A percentile compares a stretch with the other conserved stretches of the same genome.
Evolutionary conservation across 306 rosid species (phyloP).

Genomic region (Abrus pulchellus): DNA sequence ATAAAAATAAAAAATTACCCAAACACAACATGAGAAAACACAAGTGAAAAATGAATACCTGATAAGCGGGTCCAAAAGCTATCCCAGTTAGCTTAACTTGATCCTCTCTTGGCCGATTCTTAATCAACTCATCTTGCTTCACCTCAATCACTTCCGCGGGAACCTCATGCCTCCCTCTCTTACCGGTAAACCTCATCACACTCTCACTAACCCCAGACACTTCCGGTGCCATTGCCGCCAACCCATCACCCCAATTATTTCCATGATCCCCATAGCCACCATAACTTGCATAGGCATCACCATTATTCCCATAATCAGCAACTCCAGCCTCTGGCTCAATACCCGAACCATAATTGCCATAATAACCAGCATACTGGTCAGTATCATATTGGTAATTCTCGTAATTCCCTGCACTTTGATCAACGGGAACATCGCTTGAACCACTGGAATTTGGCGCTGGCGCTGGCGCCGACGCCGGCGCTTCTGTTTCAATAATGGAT

Average conservation of each 20-base stretch:
- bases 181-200: constrained; percentile 57
- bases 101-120: constrained; percentile 94
- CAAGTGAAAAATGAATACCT: constrained; percentile 59
- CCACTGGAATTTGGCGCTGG: constrained; percentile 23
- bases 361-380: constrained; percentile 61
- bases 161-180: constrained; percentile 80
- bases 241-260: constrained; percentile 61
- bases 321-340: constrained; percentile 56
- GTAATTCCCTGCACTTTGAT: constrained; percentile 48
- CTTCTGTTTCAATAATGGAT: constrained; percentile 65
- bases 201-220: constrained; percentile 46
- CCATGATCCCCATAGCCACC: constrained; percentile 54
- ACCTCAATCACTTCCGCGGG: constrained; percentile 84
- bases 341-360: constrained; percentile 55
- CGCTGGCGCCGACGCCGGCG: constrained; percentile 31
- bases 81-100: constrained; percentile 83
- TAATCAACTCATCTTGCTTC: constrained; percentile 93
- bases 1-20: neutral
- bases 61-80: constrained; percentile 93
- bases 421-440: constrained; percentile 41
- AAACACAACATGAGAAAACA: neutral
- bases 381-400: constrained; percentile 49
- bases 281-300: constrained; percentile 52
- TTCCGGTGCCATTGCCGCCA: constrained; percentile 40
- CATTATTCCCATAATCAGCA: constrained; percentile 51